Evolutionary conservation across 805 yeast species (phyloP).

Genomic region (Candida pini): DNA sequence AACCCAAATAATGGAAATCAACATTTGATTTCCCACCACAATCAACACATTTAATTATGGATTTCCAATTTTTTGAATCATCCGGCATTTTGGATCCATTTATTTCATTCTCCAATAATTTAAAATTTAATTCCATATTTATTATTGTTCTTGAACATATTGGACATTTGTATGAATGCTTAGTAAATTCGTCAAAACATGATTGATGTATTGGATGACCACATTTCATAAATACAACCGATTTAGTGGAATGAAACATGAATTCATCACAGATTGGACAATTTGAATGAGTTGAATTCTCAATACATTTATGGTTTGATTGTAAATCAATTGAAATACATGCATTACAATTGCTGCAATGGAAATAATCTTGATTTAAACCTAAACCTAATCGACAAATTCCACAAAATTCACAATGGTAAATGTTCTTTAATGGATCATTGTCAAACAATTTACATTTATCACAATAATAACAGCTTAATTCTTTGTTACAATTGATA

Average conservation of each 20-base stretch:
- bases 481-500: constrained; percentile 54
- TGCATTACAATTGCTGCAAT: constrained; percentile 84
- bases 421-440: constrained; percentile 71
- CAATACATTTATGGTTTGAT: constrained; percentile 77
- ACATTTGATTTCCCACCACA: constrained; percentile 78
- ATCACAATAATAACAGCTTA: constrained; percentile 74
- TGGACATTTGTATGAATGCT: constrained; percentile 86
- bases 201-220: constrained; percentile 90
- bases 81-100: constrained; percentile 70
- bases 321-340: constrained; percentile 78
- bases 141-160: constrained; percentile 78
- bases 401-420: constrained; percentile 91
- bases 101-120: constrained; percentile 82
- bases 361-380: constrained; percentile 82
- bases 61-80: constrained; percentile 72
- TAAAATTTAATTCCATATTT: constrained; percentile 83
- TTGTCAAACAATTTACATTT: constrained; percentile 80
- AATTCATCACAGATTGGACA: constrained; percentile 93
- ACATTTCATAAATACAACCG: constrained; percentile 88
- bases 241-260: constrained; percentile 73
- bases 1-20: constrained; percentile 76
- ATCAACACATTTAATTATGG: constrained; percentile 76
- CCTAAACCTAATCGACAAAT: constrained; percentile 90
- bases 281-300: constrained; percentile 81
- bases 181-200: constrained; percentile 78